phyloP scores from a whole-genome alignment of 495 filamentous ascomycete genomes.

The Neurospora pannonica region DNA sequence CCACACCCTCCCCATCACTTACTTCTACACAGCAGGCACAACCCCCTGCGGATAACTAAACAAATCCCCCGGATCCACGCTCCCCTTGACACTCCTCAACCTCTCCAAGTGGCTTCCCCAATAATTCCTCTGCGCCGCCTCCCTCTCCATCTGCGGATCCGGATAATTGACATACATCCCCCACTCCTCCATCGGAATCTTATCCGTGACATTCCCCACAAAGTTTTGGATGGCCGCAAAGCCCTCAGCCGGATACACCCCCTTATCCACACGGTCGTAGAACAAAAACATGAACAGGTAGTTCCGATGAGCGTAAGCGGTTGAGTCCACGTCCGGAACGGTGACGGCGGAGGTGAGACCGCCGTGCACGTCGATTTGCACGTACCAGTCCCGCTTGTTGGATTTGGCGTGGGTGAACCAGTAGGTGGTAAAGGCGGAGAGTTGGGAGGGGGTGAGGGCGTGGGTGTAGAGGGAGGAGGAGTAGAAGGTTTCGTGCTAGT shows the following conservation, averaged over 20 bases:
- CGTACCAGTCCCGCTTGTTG: conserved; percentile 35
- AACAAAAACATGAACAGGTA: conserved; percentile 36
- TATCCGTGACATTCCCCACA: conserved; percentile 24
- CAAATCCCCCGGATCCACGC: conserved; percentile 46
- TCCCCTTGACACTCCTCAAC: conserved; percentile 46
- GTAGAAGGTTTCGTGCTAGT: conserved; percentile 37
- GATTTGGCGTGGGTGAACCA: conserved; percentile 34
- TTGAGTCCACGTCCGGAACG: conserved; percentile 12
- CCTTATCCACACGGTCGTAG: conserved; percentile 30
- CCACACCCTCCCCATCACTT: neutral
- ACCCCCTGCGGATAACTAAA: conserved; percentile 47
- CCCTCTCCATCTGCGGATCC: conserved; percentile 28
- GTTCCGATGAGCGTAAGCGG: conserved; percentile 36
- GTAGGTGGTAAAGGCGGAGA: conserved; percentile 30
- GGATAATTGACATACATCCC: conserved; percentile 41
- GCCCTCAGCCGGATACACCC: conserved; percentile 21
- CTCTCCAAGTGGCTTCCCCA: conserved; percentile 46
- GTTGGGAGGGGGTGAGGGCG: conserved; percentile 24
- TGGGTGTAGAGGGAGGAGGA: conserved; percentile 30
- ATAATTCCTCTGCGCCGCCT: conserved; percentile 33
- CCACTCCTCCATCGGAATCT: conserved; percentile 20
- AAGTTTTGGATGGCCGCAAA: conserved; percentile 28
- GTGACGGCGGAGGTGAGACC: conserved; percentile 33
- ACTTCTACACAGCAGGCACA: conserved; percentile 6
- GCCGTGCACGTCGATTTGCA: conserved; percentile 38